Base-by-base conservation (phyloP, 805 yeast species). In the Torulaspora quercuum region DNA sequence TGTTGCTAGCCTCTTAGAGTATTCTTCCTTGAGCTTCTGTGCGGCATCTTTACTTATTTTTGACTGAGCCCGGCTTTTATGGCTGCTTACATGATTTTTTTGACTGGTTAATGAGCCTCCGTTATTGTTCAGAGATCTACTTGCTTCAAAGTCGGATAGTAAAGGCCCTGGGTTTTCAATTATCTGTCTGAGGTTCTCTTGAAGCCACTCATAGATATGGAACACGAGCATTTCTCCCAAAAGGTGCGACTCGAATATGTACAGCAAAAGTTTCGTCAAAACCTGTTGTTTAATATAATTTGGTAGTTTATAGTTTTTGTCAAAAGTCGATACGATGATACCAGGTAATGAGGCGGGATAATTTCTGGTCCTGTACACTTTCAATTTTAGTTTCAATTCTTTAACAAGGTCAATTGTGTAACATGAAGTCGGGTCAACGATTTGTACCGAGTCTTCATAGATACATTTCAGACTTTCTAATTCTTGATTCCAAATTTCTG, bases 331-430 rank as follows among this genome's bases (percentile, higher is more conserved):
- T 2, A 80, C 50, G 11, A 79, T 78, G 6, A 88, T 63, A 0
- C 95, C 95, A 0, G 90, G 86, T 15, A 86, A 52, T 6, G 69
- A 67, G 19, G 61, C 50, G 0, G 97, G 96, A 57, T 88, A 88
- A 12, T 60, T 49, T 1, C 48, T 39, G 3, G 82, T 65, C 46
- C 67, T 64, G 62, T 66, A 78, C 16, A 73, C 68, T 41, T 44
- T 66, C 45, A 56, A 37, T 45, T 44, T 61, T 12, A 49, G 23
- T 22, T 46, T 44, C 7, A 69, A 41, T 18, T 64, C 45, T 11
- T 70, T 52, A 6, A 50, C 33, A n/a, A 72, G 48, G 15, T 61
- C 67, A 21, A 66, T 56, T 15, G 48, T 45, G 27, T 46, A 50
- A 26, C 53, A 51, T 2, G 60, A 50, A 16, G 55, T 43, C 2